These are phyloP conservation scores for Phytophthora hibernalis DNA, from an alignment of 352 stramenopile genomes.

Conservation along the genomic window DNA sequence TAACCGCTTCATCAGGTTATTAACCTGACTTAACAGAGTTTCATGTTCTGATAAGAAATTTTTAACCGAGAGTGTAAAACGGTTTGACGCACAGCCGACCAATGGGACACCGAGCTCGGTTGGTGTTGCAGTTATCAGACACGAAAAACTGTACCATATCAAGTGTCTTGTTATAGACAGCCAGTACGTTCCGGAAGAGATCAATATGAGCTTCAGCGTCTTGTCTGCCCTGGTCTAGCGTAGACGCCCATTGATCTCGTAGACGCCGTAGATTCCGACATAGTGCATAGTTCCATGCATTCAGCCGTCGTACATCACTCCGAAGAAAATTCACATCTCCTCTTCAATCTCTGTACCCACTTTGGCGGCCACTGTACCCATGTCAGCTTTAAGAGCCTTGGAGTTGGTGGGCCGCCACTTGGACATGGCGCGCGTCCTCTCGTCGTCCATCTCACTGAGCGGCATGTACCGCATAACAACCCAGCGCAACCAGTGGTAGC, in stretches of 20 bases:
- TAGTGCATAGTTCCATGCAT: conserved; percentile 5
- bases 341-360: background rate
- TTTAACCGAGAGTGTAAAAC: conserved; percentile 14
- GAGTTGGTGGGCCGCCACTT: too few relatives aligned
- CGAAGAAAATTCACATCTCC: background rate
- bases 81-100: conserved; percentile 18
- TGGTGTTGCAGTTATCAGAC: conserved; percentile 26
- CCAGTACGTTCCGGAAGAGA: conserved; percentile 1
- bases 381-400: background rate
- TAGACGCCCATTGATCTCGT: background rate
- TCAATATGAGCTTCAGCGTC: conserved; percentile 5
- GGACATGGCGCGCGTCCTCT: conserved; percentile 2
- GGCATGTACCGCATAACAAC: conserved; percentile 15
- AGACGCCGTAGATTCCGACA: conserved; percentile 2
- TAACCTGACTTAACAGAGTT: conserved; percentile 3
- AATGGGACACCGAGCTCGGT: conserved; percentile 18
- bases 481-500: conserved; percentile 7
- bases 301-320: conserved; percentile 14
- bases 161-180: conserved; percentile 11
- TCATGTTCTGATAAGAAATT: conserved; percentile 18
- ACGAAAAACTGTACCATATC: conserved; percentile 18
- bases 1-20: conserved; percentile 15
- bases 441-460: conserved; percentile 10
- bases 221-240: conserved; percentile 13
- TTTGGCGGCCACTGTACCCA: background rate